Conservation (phyloP, 116 monocot genomes). For the Zostera marina region DNA sequence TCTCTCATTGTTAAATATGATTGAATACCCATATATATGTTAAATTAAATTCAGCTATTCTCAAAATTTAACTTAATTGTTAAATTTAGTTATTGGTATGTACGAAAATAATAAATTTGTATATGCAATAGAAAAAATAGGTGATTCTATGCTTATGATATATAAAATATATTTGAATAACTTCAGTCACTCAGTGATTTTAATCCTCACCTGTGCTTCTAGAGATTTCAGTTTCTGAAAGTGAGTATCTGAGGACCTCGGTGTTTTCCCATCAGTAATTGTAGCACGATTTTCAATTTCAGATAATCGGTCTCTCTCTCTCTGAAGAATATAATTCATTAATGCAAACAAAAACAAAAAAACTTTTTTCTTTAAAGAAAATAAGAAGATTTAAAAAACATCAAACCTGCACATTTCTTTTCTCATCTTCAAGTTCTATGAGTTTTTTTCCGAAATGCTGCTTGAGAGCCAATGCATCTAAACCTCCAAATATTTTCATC, state of each 20-base stretch:
- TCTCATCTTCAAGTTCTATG: slow-evolving; percentile 94
- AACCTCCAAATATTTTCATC: slow-evolving; percentile 83
- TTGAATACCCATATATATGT: too few relatives aligned
- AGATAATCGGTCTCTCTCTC: slow-evolving; percentile 71
- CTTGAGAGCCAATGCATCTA: slow-evolving; percentile 62
- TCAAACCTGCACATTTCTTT: slow-evolving; percentile 62
- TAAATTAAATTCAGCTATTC: too few relatives aligned
- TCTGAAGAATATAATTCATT: slow-evolving; percentile 26
- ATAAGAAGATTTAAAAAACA: neutral
- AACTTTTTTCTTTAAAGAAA: neutral
- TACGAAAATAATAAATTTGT: too few relatives aligned
- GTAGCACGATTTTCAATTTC: slow-evolving; percentile 87
- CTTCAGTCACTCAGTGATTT: neutral
- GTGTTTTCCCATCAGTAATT: slow-evolving; percentile 41
- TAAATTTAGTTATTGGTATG: too few relatives aligned
- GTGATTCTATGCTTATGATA: too few relatives aligned
- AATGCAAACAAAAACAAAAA: neutral
- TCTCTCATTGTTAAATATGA: too few relatives aligned
- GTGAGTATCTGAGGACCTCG: slow-evolving; percentile 60
- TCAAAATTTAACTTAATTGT: too few relatives aligned
- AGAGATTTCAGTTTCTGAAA: slow-evolving; percentile 76
- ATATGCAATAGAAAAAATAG: too few relatives aligned
- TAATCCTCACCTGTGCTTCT: slow-evolving; percentile 68
- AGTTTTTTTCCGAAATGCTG: slow-evolving; percentile 94
- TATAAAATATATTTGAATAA: neutral